These are phyloP conservation scores for Anisodus acutangulus DNA, from an alignment of 257 asterid genomes.

Conservation along the genomic window DNA sequence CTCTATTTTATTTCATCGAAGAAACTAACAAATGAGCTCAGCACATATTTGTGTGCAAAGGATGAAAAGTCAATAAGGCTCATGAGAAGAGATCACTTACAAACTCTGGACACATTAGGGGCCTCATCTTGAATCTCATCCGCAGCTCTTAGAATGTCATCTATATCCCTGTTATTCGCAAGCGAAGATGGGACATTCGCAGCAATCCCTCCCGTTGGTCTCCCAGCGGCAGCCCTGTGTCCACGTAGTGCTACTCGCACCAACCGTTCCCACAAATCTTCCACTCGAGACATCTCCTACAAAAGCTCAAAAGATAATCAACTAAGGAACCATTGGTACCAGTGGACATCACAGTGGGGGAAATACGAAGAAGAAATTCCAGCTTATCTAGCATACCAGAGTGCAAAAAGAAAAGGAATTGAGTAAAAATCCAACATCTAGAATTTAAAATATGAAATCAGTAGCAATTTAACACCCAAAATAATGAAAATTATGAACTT, in stretches of 20 bases:
- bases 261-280: conserved; percentile 91
- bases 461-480: conserved; percentile 20
- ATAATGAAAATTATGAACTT: background rate
- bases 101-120: conserved; percentile 79
- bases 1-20: background rate
- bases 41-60: background rate
- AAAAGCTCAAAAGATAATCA: conserved; percentile 2
- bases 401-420: background rate
- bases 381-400: background rate
- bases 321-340: background rate
- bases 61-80: background rate
- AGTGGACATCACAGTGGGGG: background rate
- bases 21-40: background rate
- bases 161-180: conserved; percentile 81
- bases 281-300: conserved; percentile 90
- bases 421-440: background rate
- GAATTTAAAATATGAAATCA: background rate
- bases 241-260: conserved; percentile 94
- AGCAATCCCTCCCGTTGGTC: conserved; percentile 73
- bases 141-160: conserved; percentile 91
- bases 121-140: conserved; percentile 93
- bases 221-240: conserved; percentile 58
- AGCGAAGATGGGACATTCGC: conserved; percentile 94
- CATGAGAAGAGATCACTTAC: conserved; percentile 47
- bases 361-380: background rate